Conservation (phyloP, 2,329 filamentous ascomycete species). For the Didymella lethalis region DNA sequence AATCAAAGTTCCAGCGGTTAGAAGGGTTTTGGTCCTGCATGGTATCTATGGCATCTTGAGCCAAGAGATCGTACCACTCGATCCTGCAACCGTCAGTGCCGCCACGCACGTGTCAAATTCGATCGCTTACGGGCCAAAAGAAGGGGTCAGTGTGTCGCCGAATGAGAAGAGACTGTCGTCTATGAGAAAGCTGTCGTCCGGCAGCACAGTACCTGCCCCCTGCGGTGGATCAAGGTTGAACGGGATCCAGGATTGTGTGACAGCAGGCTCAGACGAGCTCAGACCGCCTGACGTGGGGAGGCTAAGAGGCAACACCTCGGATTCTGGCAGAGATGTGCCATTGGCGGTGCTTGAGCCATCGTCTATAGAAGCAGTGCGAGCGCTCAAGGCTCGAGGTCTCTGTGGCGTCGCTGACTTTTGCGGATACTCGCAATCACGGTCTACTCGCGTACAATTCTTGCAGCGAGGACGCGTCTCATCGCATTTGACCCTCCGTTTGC, state of each 20-base stretch:
- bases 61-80: constrained; percentile 59
- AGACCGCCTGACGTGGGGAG: constrained; percentile 12
- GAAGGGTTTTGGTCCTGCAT: constrained; percentile 44
- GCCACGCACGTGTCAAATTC: not conserved
- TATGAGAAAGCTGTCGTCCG: constrained; percentile 36
- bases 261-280: constrained; percentile 17
- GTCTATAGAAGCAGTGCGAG: constrained; percentile 15
- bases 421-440: constrained; percentile 53
- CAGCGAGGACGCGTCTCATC: constrained; percentile 57
- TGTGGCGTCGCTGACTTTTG: constrained; percentile 19
- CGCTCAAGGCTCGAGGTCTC: constrained; percentile 23
- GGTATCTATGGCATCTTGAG: constrained; percentile 52
- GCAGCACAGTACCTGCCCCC: constrained; percentile 30
- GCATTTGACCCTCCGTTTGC: constrained; percentile 60
- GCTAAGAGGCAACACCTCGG: constrained; percentile 10
- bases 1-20: constrained; percentile 52
- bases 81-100: constrained; percentile 25
- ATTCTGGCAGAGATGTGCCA: constrained; percentile 6
- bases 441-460: constrained; percentile 54
- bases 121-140: constrained; percentile 49
- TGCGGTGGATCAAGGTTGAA: constrained; percentile 23
- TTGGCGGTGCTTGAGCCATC: not conserved
- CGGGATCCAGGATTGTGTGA: constrained; percentile 26
- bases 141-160: constrained; percentile 43
- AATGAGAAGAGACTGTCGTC: constrained; percentile 38